Conservation (phyloP, 2,329 filamentous ascomycete species). For the Pseudogymnoascus sp. region DNA sequence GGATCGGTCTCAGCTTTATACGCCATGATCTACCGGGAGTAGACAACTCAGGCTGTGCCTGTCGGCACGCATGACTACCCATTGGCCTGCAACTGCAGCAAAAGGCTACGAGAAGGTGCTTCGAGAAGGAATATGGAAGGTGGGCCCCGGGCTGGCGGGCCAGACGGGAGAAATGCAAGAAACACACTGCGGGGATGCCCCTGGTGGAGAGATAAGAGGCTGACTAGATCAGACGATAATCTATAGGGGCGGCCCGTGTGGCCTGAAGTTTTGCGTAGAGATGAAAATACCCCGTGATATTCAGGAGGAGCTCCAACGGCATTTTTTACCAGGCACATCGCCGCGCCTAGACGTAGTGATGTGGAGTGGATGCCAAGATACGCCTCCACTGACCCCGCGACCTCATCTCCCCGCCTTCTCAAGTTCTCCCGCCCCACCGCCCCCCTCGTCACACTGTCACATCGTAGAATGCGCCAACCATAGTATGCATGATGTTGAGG, state of each 20-base stretch:
- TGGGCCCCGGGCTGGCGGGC: not conserved
- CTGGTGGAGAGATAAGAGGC: not conserved
- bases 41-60: slow-evolving; percentile 2
- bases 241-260: not conserved
- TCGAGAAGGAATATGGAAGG: not conserved
- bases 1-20: not conserved
- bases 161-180: slow-evolving; percentile 1
- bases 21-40: not conserved
- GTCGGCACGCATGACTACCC: not conserved
- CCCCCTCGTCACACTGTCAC: not conserved
- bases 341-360: not conserved
- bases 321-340: not conserved
- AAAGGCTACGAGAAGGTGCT: not conserved
- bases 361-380: not conserved
- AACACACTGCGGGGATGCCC: not conserved
- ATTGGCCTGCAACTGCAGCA: not conserved
- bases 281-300: not conserved
- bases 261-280: not conserved
- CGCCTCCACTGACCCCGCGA: not conserved
- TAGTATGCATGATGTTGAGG: not conserved
- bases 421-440: not conserved
- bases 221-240: not conserved
- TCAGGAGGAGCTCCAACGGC: not conserved
- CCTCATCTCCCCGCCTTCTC: not conserved
- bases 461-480: not conserved